A percentile compares a stretch with the other conserved stretches of the same genome.
Evolutionary conservation across 2,329 filamentous ascomycete species (phyloP).

Genomic region (Amphichorda felina): DNA sequence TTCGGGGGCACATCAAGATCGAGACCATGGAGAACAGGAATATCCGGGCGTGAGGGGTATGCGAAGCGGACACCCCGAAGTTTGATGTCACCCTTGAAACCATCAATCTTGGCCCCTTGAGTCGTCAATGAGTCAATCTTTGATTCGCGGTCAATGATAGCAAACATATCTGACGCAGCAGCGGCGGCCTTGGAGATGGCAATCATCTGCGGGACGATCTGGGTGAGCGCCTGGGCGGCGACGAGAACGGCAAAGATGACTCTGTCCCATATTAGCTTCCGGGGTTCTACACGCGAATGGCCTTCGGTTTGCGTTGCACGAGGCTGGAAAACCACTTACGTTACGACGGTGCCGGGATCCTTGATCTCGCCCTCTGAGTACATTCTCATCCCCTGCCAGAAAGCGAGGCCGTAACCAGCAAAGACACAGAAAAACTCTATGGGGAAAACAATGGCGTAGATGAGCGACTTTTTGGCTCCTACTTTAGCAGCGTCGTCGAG

Average conservation of each 20-base stretch:
- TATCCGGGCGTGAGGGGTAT: slow-evolving; percentile 43
- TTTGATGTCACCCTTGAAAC: slow-evolving; percentile 30
- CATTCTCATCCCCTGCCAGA: slow-evolving; percentile 39
- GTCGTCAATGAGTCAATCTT: slow-evolving; percentile 28
- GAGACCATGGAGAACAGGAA: slow-evolving; percentile 29
- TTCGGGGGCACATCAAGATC: slow-evolving; percentile 29
- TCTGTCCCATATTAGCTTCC: no score
- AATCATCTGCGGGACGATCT: slow-evolving; percentile 33
- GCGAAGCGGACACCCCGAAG: slow-evolving; percentile 36
- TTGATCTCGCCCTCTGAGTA: slow-evolving; percentile 29
- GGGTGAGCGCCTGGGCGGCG: slow-evolving; percentile 30
- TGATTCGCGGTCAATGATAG: slow-evolving; percentile 31
- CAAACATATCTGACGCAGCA: slow-evolving; percentile 33
- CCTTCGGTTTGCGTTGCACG: no score
- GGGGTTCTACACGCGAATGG: no score
- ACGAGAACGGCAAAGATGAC: slow-evolving; percentile 36
- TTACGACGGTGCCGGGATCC: slow-evolving; percentile 32
- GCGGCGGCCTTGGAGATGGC: slow-evolving; percentile 32
- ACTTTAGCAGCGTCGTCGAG: slow-evolving; percentile 25
- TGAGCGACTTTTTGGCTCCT: slow-evolving; percentile 28
- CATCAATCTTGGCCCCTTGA: slow-evolving; percentile 15
- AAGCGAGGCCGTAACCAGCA: slow-evolving; percentile 33
- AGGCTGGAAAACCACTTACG: slow-evolving; percentile 17
- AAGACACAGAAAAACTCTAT: slow-evolving; percentile 35
- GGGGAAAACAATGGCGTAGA: slow-evolving; percentile 30